phyloP scores from a whole-genome alignment of 225 moss, liverwort and hornwort species.

The Physcomitrellopsis africana region DNA sequence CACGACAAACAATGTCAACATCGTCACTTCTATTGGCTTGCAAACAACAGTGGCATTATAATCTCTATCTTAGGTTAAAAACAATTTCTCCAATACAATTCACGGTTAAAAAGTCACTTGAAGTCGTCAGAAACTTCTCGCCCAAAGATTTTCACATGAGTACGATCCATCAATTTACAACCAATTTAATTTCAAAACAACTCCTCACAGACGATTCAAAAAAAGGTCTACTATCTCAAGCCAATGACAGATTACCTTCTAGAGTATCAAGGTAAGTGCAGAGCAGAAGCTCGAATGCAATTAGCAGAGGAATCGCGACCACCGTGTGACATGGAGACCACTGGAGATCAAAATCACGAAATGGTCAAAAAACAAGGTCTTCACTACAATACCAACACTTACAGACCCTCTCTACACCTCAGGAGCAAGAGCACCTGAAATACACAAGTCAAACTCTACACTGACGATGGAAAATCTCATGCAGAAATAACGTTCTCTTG shows the following conservation, averaged over 20 bases:
- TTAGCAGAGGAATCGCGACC: slow-evolving; percentile 87
- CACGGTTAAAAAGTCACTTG: background rate
- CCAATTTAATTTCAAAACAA: background rate
- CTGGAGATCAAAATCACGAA: slow-evolving; percentile 55
- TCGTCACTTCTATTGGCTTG: background rate
- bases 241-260: slow-evolving; percentile 58
- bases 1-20: slow-evolving; percentile 24
- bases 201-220: background rate
- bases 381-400: slow-evolving; percentile 1
- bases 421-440: slow-evolving; percentile 13
- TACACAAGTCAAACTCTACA: background rate
- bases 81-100: background rate
- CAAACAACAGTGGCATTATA: background rate
- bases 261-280: slow-evolving; percentile 85
- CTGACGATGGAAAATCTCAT: background rate
- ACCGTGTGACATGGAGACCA: slow-evolving; percentile 99
- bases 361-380: slow-evolving; percentile 25
- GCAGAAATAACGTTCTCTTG: background rate
- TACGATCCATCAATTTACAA: background rate
- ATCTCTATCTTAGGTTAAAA: background rate
- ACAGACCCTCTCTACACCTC: background rate
- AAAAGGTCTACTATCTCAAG: slow-evolving; percentile 1
- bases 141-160: background rate
- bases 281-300: slow-evolving; percentile 93
- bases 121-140: slow-evolving; percentile 2